Base-by-base conservation (phyloP, 2,329 filamentous ascomycete species). In the Clarireedia hainanense region DNA sequence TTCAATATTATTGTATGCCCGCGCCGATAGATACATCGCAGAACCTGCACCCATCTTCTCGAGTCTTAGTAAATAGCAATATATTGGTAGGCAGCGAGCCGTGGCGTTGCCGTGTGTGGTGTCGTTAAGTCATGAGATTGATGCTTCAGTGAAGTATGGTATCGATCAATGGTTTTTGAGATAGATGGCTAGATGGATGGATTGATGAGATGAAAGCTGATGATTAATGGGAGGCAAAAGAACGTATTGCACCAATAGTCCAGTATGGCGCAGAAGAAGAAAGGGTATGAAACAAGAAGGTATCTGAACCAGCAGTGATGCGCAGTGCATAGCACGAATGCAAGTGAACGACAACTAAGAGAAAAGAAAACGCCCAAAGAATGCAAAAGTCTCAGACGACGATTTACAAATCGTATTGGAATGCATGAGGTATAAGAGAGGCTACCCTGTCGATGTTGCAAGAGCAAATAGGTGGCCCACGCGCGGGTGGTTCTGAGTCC, bases 281-380 rank as follows among this genome's bases (percentile, higher is more conserved):
- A 64, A 60, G 64, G 10, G 24, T n/a, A 17, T 39, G 34, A 34
- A 30, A 47, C 14, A 39, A 66, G 61, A 63, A 60, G 57, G 51
- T 61, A 65, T 62, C 65, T 68, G 67, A 68, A 58, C 67, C 66
- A 69, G 66, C 66, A 68, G 67, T 61, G 57, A 58, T 60, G 56
- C 64, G 52, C 57, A 63, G 58, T 60, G 52, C 61, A 58, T 61
- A 52, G 60, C 57, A 57, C 60, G 57, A 60, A 64, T 63, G 54
- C 47, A 60, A 64, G 64, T n/a, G 36, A 63, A 62, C 61, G 54
- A 62, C 53, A 58, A 50, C 56, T 52, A 61, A 63, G 63, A 63
- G 58, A 65, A 61, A 48, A 60, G 30, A 34, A 27, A 34, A 14
- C 12, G 10, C 12, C 30, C 10, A 34, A 34, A 34, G 9, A 34